A percentile compares a stretch with the other conserved stretches of the same genome.
Evolutionary conservation across 306 rosid genomes (phyloP).

Genomic region (Lagenaria siceraria): DNA sequence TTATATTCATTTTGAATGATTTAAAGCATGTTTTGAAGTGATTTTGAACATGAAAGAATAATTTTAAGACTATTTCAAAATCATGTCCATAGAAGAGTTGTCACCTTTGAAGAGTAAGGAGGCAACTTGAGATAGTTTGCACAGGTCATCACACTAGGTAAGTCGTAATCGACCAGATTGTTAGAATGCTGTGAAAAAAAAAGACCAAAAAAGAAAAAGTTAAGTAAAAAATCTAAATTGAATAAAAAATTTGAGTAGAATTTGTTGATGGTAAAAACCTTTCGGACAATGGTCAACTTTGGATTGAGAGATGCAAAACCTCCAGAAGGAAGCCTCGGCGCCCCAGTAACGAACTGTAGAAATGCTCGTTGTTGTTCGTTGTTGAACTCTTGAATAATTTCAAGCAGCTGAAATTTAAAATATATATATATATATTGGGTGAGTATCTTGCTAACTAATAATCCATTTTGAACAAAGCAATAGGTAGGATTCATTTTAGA

Average conservation of each 20-base stretch:
- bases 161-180: constrained; percentile 56
- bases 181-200: constrained; percentile 51
- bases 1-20: too few species aligned
- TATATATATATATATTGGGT: too few species aligned
- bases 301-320: constrained; percentile 97
- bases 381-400: constrained; percentile 61
- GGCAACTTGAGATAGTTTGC: constrained; percentile 98
- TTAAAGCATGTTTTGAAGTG: too few species aligned
- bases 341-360: constrained; percentile 94
- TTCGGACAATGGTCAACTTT: constrained; percentile 83
- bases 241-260: not conserved
- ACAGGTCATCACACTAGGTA: constrained; percentile 99
- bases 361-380: constrained; percentile 61
- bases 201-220: not conserved
- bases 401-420: constrained; percentile 58
- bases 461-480: not conserved
- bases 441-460: not conserved
- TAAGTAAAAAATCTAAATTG: not conserved
- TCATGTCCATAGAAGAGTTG: not conserved
- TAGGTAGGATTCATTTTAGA: not conserved
- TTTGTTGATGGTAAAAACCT: constrained; percentile 28
- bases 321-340: constrained; percentile 93
- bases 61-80: too few species aligned
- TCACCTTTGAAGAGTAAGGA: constrained; percentile 82
- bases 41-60: too few species aligned